Conservation (phyloP, 225 moss, liverwort and hornwort species). For the Marchantia paleacea region DNA sequence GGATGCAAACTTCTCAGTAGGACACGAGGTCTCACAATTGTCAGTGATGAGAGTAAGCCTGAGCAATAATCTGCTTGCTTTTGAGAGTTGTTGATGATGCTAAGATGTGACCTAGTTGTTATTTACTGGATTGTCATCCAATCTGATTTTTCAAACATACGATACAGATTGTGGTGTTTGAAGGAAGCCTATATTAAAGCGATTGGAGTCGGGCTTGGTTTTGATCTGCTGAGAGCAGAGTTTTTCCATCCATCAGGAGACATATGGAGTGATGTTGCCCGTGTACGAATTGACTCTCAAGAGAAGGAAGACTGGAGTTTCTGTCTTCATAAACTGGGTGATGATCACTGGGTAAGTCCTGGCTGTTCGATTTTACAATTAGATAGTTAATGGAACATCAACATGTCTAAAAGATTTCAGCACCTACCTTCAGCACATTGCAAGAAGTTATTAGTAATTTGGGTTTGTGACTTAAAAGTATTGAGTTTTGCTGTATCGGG, state of each 20-base stretch:
- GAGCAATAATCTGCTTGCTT: neutral
- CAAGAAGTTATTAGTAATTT: neutral
- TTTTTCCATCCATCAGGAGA: slow-evolving; percentile 47
- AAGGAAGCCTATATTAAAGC: slow-evolving; percentile 77
- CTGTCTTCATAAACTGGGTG: slow-evolving; percentile 47
- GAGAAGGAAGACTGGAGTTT: slow-evolving; percentile 50
- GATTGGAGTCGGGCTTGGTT: slow-evolving; percentile 62
- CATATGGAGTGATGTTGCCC: slow-evolving; percentile 49
- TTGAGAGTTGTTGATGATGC: neutral
- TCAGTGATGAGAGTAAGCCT: neutral
- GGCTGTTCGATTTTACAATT: neutral
- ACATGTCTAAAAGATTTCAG: neutral
- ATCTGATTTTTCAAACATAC: neutral
- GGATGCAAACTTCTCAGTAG: neutral
- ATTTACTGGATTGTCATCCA: neutral
- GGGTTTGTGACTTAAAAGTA: neutral
- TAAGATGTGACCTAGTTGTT: neutral
- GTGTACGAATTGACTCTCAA: slow-evolving; percentile 47
- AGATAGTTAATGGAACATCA: neutral
- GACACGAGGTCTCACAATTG: neutral
- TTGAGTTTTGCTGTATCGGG: neutral
- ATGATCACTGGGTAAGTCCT: slow-evolving; percentile 54
- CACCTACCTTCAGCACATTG: neutral
- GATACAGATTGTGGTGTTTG: slow-evolving; percentile 69
- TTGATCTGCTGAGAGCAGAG: slow-evolving; percentile 54